Evolutionary conservation across 768 basidiomycete species (phyloP).

Genomic region (Clathrus columnatus): DNA sequence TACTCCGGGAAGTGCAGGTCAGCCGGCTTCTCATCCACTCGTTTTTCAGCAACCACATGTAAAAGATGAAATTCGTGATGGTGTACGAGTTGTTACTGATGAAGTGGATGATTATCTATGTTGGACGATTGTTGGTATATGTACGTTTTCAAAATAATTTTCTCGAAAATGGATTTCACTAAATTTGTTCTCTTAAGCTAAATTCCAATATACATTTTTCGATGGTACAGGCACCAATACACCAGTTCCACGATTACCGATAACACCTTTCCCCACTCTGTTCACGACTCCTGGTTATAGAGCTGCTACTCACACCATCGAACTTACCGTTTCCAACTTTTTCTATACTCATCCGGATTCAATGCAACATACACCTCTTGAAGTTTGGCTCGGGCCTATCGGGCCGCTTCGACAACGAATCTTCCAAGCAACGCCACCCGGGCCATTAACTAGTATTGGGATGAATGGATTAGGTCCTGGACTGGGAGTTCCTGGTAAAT

Average conservation of each 20-base stretch:
- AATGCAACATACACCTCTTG: conserved; percentile 57
- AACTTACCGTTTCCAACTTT: conserved; percentile 82
- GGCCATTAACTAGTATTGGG: conserved; percentile 41
- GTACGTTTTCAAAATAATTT: conserved; percentile 33
- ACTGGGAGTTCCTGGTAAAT: conserved; percentile 20
- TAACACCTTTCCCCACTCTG: conserved; percentile 85
- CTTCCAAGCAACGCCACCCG: conserved; percentile 65
- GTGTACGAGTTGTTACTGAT: conserved; percentile 64
- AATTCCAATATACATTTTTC: conserved; percentile 93
- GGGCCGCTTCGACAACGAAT: conserved; percentile 76
- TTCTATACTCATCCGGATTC: conserved; percentile 71
- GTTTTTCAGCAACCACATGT: conserved; percentile 73
- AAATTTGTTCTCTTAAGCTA: conserved; percentile 41
- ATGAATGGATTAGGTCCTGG: conserved; percentile 11
- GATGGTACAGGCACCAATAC: conserved; percentile 78
- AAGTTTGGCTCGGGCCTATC: conserved; percentile 83
- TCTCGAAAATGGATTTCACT: neutral
- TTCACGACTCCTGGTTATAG: conserved; percentile 74
- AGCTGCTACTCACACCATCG: conserved; percentile 61
- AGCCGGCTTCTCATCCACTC: conserved; percentile 72
- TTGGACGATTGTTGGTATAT: conserved; percentile 94
- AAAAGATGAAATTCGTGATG: conserved; percentile 77
- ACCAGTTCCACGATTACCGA: conserved; percentile 65
- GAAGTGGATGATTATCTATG: conserved; percentile 93
- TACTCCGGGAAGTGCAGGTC: conserved; percentile 66